These are phyloP conservation scores for Guyanaporus albipodus DNA, from an alignment of 768 basidiomycete genomes.

Conservation along the genomic window DNA sequence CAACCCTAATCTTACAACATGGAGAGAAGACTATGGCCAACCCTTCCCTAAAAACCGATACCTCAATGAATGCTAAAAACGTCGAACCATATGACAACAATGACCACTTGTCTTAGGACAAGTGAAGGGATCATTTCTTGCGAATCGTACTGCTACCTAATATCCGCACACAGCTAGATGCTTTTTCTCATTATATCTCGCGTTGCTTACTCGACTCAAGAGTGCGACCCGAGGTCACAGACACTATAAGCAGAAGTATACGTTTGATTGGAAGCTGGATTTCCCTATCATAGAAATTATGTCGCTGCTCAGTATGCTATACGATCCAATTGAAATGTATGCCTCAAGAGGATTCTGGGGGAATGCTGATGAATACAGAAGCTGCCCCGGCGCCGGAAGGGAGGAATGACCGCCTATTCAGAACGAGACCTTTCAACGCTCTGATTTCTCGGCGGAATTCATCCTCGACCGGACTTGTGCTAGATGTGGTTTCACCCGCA, in stretches of 20 bases:
- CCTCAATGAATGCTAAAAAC: slow-evolving; percentile 38
- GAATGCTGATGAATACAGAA: slow-evolving; percentile 6
- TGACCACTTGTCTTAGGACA: not conserved
- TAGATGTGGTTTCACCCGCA: slow-evolving; percentile 12
- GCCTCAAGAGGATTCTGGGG: not conserved
- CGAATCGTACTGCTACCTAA: not conserved
- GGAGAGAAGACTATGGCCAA: slow-evolving; percentile 43
- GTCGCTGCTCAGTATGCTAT: not conserved
- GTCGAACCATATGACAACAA: not conserved
- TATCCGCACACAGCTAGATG: not conserved
- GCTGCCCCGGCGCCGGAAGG: not conserved
- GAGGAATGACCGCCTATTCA: slow-evolving; percentile 55
- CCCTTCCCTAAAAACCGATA: slow-evolving; percentile 49
- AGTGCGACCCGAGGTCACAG: not conserved
- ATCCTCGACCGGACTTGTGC: slow-evolving; percentile 41
- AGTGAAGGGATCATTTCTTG: not conserved
- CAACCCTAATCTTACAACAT: slow-evolving; percentile 48
- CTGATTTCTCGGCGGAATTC: slow-evolving; percentile 71
- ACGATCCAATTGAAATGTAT: not conserved
- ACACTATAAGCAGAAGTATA: too few relatives aligned
- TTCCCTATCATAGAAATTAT: too few relatives aligned
- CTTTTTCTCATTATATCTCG: not conserved
- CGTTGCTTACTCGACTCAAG: not conserved
- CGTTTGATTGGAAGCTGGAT: not conserved
- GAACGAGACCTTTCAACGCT: slow-evolving; percentile 72